Evolutionary conservation across 2,329 filamentous ascomycete genomes (phyloP).

Genomic region (Botrytis pseudocinerea): DNA sequence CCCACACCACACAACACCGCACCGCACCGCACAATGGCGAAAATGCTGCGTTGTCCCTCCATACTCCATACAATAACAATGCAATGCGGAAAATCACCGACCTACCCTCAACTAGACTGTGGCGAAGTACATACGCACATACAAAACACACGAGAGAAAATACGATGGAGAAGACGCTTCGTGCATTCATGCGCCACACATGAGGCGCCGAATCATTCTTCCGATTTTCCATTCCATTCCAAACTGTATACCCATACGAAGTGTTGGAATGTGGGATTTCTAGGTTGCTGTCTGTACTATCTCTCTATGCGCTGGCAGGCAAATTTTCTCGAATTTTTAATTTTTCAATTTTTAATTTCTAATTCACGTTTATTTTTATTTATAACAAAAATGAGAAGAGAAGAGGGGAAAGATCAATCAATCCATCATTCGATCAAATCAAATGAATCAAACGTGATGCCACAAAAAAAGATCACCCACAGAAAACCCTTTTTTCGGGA

Average conservation of each 20-base stretch:
- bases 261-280: background rate
- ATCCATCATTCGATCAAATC: background rate
- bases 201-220: background rate
- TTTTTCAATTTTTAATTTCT: no score
- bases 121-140: constrained; percentile 31
- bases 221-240: background rate
- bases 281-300: background rate
- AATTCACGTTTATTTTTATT: no score
- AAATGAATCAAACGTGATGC: background rate
- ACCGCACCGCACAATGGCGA: background rate
- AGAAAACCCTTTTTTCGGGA: constrained; percentile 20
- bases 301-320: constrained; percentile 25
- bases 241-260: background rate
- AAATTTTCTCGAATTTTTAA: background rate
- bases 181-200: background rate
- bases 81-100: background rate
- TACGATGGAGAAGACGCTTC: constrained; percentile 2
- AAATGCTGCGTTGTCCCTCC: constrained; percentile 32
- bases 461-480: background rate
- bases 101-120: constrained; percentile 26
- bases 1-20: no score
- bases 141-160: no score
- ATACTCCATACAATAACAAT: background rate
- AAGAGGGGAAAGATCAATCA: background rate
- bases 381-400: background rate